These are phyloP conservation scores for Blastomyces emzantsi DNA, from an alignment of 2,329 filamentous ascomycete genomes.

Conservation along the genomic window DNA sequence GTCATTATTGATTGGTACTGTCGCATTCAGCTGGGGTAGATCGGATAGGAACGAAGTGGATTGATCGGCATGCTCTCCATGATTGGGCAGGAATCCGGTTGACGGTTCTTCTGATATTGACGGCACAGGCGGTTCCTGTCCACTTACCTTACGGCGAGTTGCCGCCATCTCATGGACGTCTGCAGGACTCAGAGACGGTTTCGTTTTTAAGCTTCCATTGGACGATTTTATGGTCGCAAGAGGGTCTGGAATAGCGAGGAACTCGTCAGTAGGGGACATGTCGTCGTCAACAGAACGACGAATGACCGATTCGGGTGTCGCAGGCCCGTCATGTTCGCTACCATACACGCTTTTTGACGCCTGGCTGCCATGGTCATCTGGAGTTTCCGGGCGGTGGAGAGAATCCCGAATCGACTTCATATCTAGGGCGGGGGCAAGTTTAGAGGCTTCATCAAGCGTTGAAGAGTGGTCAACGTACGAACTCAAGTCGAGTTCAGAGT, in stretches of 20 bases:
- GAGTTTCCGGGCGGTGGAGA: constrained; percentile 34
- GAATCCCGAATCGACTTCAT: constrained; percentile 31
- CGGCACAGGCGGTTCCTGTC: constrained; percentile 44
- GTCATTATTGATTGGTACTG: constrained; percentile 8
- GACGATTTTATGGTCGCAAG: constrained; percentile 83
- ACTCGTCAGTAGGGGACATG: constrained; percentile 25
- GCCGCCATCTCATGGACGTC: constrained; percentile 80
- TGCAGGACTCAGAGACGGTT: constrained; percentile 76
- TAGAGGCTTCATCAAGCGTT: constrained; percentile 17
- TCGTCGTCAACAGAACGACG: constrained; percentile 57
- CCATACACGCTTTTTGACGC: constrained; percentile 35
- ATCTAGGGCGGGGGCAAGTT: constrained; percentile 21
- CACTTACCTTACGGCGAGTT: constrained; percentile 73
- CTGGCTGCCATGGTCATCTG: constrained; percentile 46
- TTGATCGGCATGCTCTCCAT: neutral
- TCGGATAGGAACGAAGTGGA: neutral
- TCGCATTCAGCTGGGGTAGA: neutral
- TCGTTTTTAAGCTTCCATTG: constrained; percentile 78
- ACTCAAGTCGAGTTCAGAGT: constrained; percentile 42
- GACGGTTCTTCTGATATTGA: constrained; percentile 7
- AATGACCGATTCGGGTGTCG: constrained; percentile 84
- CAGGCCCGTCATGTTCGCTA: constrained; percentile 48
- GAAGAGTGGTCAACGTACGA: constrained; percentile 46
- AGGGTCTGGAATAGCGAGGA: constrained; percentile 59
- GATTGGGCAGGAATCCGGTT: constrained; percentile 5